phyloP scores from a whole-genome alignment of 1,284 basidiomycete genomes.

The Apiotrichum porosum region DNA sequence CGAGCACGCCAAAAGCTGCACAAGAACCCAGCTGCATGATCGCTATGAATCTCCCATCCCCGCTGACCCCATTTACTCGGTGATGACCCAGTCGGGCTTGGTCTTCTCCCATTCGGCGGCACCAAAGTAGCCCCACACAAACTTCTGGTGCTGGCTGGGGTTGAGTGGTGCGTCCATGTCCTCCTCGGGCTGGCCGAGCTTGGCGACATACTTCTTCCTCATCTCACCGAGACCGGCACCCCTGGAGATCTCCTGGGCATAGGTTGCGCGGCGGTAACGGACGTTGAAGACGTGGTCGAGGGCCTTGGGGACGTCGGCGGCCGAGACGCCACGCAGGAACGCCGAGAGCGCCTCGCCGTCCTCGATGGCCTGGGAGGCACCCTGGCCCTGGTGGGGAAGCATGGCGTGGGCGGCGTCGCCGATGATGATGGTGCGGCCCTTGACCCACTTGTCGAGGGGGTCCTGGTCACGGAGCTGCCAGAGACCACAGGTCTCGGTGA shows the following conservation, averaged over 20 bases:
- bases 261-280: conserved; percentile 27
- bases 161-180: conserved; percentile 14
- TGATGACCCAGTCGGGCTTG: conserved; percentile 10
- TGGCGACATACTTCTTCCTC: conserved; percentile 1
- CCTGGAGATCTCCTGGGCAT: conserved; percentile 29
- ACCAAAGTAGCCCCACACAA: conserved; percentile 31
- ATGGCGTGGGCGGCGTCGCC: conserved; percentile 42
- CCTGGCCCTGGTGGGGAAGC: conserved; percentile 34
- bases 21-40: too few relatives aligned
- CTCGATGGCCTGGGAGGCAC: conserved; percentile 29
- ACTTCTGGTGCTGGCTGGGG: conserved; percentile 21
- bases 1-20: too few relatives aligned
- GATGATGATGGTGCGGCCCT: conserved; percentile 30
- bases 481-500: background rate
- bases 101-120: conserved; percentile 30
- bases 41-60: too few relatives aligned
- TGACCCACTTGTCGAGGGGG: conserved; percentile 29
- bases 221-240: conserved; percentile 2
- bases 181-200: conserved; percentile 6
- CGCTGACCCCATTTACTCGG: too few relatives aligned
- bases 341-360: conserved; percentile 27
- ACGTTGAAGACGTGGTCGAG: conserved; percentile 23
- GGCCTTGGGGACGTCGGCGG: conserved; percentile 12
- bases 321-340: conserved; percentile 11
- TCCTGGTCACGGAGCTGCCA: conserved; percentile 38